A percentile compares a stretch with the other conserved stretches of the same genome.
Conservation (phyloP, 805 yeast genomes). For the Yamadazyma akitaensis region DNA sequence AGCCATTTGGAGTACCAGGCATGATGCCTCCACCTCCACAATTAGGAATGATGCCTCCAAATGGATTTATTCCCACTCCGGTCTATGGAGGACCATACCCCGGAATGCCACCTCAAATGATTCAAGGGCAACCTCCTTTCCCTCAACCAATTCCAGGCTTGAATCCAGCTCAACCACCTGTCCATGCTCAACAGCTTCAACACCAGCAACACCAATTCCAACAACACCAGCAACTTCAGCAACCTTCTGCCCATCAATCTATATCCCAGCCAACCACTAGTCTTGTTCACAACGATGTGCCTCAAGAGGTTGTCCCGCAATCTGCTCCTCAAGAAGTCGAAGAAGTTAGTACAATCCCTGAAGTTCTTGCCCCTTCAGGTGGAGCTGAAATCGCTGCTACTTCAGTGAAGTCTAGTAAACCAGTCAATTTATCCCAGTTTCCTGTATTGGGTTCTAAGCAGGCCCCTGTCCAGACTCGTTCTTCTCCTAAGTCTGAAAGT, state of each 20-base stretch:
- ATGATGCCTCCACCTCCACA: slow-evolving; percentile 36
- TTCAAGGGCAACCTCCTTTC: slow-evolving; percentile 18
- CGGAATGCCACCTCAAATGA: slow-evolving; percentile 12
- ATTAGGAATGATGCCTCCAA: slow-evolving; percentile 17
- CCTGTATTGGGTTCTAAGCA: slow-evolving; percentile 53
- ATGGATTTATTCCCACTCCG: slow-evolving; percentile 14
- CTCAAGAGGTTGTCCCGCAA: slow-evolving; percentile 6
- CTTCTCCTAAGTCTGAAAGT: slow-evolving; percentile 16
- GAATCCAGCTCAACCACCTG: slow-evolving; percentile 9
- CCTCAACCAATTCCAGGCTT: slow-evolving; percentile 9
- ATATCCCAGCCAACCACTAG: slow-evolving; percentile 9
- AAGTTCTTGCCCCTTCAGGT: slow-evolving; percentile 11
- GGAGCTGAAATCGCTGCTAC: slow-evolving; percentile 12
- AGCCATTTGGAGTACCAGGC: slow-evolving; percentile 35
- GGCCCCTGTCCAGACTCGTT: slow-evolving; percentile 16
- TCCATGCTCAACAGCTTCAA: slow-evolving; percentile 7
- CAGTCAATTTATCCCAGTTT: slow-evolving; percentile 44
- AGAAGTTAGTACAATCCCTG: slow-evolving; percentile 11
- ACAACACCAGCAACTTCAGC: slow-evolving; percentile 11
- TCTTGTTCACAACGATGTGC: slow-evolving; percentile 6
- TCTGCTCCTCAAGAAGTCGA: slow-evolving; percentile 2
- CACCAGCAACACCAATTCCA: slow-evolving; percentile 8
- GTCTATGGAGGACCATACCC: slow-evolving; percentile 17
- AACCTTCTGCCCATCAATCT: slow-evolving; percentile 8
- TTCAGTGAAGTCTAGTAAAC: slow-evolving; percentile 6